Conservation (phyloP, 257 asterid species). For the Solanum bulbocastanum region DNA sequence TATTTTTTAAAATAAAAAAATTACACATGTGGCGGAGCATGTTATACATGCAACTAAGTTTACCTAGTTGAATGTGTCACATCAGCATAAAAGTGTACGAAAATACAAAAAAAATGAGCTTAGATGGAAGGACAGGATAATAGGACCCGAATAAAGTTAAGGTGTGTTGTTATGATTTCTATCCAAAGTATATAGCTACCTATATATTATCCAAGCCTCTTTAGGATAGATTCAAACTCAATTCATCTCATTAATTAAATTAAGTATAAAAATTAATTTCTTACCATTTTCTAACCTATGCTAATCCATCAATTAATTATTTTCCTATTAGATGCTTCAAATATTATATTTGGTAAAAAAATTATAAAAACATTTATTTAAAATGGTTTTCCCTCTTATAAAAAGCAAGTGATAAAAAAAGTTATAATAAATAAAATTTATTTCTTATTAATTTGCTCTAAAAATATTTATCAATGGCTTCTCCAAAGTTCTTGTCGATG, state of each 20-base stretch:
- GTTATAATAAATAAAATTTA: too few relatives aligned
- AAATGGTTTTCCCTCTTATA: neutral
- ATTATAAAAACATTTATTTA: too few relatives aligned
- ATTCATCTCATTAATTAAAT: neutral
- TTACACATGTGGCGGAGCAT: neutral
- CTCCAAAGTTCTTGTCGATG: neutral
- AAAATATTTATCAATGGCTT: neutral
- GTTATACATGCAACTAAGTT: neutral
- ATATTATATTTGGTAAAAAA: neutral
- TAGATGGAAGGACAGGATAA: neutral
- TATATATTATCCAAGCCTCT: neutral
- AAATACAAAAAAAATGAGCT: too few relatives aligned
- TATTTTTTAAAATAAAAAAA: too few relatives aligned
- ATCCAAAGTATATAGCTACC: neutral
- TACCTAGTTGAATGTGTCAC: neutral
- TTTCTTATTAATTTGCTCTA: neutral
- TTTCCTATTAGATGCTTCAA: neutral
- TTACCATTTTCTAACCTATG: neutral
- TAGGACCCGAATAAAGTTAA: neutral
- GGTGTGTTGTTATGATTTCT: neutral
- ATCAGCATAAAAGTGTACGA: neutral
- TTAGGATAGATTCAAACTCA: neutral
- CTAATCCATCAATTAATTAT: neutral
- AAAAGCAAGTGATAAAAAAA: neutral
- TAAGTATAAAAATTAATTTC: neutral